Percentiles rank a stretch among this genome's conserved stretches.
These are phyloP conservation scores for Chaetomium tenue DNA, from an alignment of 495 filamentous ascomycete species.

Conservation along the genomic window DNA sequence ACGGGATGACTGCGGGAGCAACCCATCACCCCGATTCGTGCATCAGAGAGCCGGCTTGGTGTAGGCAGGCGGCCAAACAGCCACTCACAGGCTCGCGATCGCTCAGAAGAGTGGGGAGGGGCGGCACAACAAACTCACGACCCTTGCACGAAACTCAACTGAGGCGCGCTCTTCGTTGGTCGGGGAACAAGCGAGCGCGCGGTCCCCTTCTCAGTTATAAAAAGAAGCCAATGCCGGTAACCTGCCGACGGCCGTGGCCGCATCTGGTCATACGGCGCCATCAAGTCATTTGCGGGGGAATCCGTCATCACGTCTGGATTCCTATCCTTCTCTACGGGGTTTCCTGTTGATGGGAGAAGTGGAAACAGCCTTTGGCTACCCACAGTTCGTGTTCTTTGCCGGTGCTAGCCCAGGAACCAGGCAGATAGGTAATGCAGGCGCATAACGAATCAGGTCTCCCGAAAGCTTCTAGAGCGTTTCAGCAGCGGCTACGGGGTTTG, in stretches of 20 bases:
- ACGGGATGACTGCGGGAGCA: constrained; percentile 28
- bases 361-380: neutral
- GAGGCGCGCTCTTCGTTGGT: constrained; percentile 39
- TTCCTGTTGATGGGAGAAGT: neutral
- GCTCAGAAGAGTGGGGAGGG: constrained; percentile 15
- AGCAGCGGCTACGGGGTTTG: constrained; percentile 10
- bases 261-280: neutral
- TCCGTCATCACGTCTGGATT: neutral
- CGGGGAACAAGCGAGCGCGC: constrained; percentile 29
- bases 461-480: constrained; percentile 26
- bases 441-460: constrained; percentile 9
- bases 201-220: constrained; percentile 34
- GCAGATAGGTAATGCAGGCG: neutral
- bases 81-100: constrained; percentile 18
- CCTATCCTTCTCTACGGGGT: neutral
- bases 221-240: constrained; percentile 32
- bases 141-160: constrained; percentile 34
- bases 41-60: constrained; percentile 22
- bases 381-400: neutral
- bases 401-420: constrained; percentile 19
- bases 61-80: constrained; percentile 12
- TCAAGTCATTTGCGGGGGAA: neutral
- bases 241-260: constrained; percentile 12
- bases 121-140: constrained; percentile 20
- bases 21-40: constrained; percentile 27